Base-by-base conservation (phyloP, 192 early-diverging fungal genomes). In the Thoreauomyces humboldtii region DNA sequence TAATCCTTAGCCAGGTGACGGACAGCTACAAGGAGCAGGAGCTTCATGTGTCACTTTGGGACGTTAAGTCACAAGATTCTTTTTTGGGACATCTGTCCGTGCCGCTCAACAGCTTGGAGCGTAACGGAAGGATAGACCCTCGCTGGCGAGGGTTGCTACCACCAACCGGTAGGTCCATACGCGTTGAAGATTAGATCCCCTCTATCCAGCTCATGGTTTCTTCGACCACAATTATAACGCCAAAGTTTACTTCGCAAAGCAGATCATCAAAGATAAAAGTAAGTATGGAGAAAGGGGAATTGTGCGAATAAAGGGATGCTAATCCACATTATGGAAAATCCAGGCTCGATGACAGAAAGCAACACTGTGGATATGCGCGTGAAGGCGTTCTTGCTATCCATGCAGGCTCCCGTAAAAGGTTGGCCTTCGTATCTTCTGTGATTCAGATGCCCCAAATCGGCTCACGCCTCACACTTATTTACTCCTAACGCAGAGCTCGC, bases 11-110 rank as follows among this genome's bases (percentile, higher is more conserved):
- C 45, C 44, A 17, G 34, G 11, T 63, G 7, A 11, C 44, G 1
- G 21, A 11, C 21, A 33, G 17, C 28, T 35, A 47, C 22, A 45
- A 28, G 29, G n/a, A 33, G 12, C 59, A 54, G 48, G 35, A 69
- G 17, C 58, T 69, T 3, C 67, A 69, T 33, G 35, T 69, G 3
- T 69, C 67, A 7, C 15, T 69, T 3, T 69, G 67, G 67, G 58
- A 69, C 42, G 47, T 51, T 6, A 28, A 22, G 14, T 43, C 55
- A 15, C 12, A 15, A 9, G 66, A 50, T 27, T n/a, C 58, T 7
- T 68, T 57, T 51, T 25, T 68, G 24, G 66, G 66, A 15, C 66
- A 68, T 28, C 4, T 59, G 4, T 60, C 58, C 21, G 42, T 68
- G 9, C 58, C 66, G 15, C 14, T 68, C 6, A 48, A 36, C 32